Evolutionary conservation across 129 eudicot species (phyloP), one percentile per base, ranked within the genome.

Genomic region (Ambrosia artemisiifolia): DNA sequence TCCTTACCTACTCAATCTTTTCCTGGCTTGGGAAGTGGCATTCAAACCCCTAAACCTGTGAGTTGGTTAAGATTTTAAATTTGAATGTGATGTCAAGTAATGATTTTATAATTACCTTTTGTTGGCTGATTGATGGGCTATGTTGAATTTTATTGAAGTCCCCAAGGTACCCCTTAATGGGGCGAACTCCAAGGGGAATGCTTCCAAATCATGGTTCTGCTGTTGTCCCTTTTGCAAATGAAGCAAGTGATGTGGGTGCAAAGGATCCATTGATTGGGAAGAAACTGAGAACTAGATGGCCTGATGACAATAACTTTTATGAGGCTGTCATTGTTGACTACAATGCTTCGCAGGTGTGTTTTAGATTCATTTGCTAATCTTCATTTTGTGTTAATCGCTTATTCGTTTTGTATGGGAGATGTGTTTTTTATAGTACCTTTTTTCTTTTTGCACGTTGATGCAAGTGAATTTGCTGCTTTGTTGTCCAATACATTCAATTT

Each of bases 241-340:
- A 81, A 59, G 54, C 62, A 78, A 65, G 75, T 32, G 88, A 84
- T 75, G 84, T 75, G 35, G 85, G 88, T 55, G 42, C 79, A 69
- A 74, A 72, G 62, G 92, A 91, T 72, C 83, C 82, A 2, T 75
- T 95, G 40, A 61, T 91, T 54, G 99, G 99, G 56, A 88, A 89
- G 83, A 90, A 82, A 83, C 87, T 95, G 62, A 84, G 86, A 91
- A 95, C 90, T 13, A 81, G 97, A 82, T 95, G 96, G 97, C 99
- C 97, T 40, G 95, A 78, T 33, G 97, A 95, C 82, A 83, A 84
- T 78, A 83, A 86, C 75, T 95, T 95, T 50, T 95, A 95, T 68
- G 97, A 88, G 81, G 99, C 99, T 72, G 75, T 87, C 63, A 86
- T 95, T 43, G 71, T 85, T 55, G 88, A 89, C 35, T 95, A 86